Base-by-base conservation (phyloP, 345 rosid species). In the Brassica juncea region DNA sequence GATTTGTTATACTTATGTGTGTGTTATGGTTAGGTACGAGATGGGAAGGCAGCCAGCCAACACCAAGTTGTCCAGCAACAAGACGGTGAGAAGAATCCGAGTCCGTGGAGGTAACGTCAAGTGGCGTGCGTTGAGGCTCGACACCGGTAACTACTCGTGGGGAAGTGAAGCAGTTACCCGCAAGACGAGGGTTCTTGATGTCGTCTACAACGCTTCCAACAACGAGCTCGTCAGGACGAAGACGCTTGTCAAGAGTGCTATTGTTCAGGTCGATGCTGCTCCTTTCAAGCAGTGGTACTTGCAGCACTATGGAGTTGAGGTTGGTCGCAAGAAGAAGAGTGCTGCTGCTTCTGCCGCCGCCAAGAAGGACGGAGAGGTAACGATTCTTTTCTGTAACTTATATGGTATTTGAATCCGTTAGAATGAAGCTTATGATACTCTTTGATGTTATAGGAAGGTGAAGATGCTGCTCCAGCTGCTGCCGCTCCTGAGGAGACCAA, bases 141-240 rank as follows among this genome's bases (percentile, higher is more conserved):
- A 92, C 73, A 90, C 94, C 0, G 97, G 97, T 81, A 92, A 92
- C 84, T 92, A 82, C 85, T 89, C 94, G 0, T 92, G 94, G 97
- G 97, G 97, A 58, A 92, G 97, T 65, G 97, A 90, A 81, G 91
- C 97, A 2, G 91, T 88, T 61, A 89, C 97, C 65, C 87, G 95
- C 35, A 92, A 92, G 86, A 89, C 97, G 21, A 90, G 95, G 55
- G 80, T 92, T 65, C 92, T 92, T 6, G 97, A 92, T 70, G 94
- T 90, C 65, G 93, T 92, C 77, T 92, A 91, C 90, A 91, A 91
- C 76, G 97, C 97, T 3, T 90, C 94, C 12, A 92, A 92, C 89
- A 92, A 88, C 10, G 97, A 92, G 88, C 84, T 92, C 30, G 95
- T 92, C 2, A 91, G 97, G 75, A 92, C 97, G 0, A 90, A 92